Conservation (phyloP, 164 flowering plant genomes). For the Hamamelis virginiana region DNA sequence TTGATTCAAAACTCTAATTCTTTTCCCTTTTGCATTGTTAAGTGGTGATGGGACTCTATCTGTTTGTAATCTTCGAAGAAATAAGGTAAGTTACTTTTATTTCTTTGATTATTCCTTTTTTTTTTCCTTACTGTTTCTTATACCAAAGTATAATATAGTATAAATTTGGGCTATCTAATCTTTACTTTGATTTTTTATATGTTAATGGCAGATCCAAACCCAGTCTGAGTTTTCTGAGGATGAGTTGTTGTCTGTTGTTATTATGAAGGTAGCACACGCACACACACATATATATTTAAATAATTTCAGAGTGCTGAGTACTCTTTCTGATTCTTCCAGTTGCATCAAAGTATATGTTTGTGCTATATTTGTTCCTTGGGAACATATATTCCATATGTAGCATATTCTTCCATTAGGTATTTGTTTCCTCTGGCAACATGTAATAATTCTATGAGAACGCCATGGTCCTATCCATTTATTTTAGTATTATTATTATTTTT, state of each 20-base stretch:
- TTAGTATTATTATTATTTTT: too few relatives aligned
- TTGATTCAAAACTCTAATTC: conserved; percentile 2
- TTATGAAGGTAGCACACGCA: conserved; percentile 93
- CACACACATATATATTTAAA: too few relatives aligned
- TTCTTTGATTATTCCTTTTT: neutral
- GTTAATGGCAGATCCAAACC: conserved; percentile 53
- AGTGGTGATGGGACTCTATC: conserved; percentile 98
- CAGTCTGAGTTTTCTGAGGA: conserved; percentile 94
- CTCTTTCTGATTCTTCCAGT: neutral
- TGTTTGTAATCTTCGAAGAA: conserved; percentile 81
- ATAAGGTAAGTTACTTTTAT: conserved; percentile 46
- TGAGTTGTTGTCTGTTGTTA: conserved; percentile 78
- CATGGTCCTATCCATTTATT: too few relatives aligned
- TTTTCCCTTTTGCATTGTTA: conserved; percentile 16
- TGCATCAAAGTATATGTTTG: neutral
- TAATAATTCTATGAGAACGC: neutral
- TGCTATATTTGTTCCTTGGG: neutral
- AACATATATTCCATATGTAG: neutral
- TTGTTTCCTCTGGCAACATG: neutral
- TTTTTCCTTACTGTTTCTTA: neutral
- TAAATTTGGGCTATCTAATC: neutral
- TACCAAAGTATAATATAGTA: neutral
- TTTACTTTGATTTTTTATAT: neutral
- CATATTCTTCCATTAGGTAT: neutral
- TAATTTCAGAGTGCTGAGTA: neutral